Percentiles rank a stretch among this genome's conserved stretches.
Evolutionary conservation across 2,329 filamentous ascomycete species (phyloP).

Genomic region (Scolecobasidium constrictum): DNA sequence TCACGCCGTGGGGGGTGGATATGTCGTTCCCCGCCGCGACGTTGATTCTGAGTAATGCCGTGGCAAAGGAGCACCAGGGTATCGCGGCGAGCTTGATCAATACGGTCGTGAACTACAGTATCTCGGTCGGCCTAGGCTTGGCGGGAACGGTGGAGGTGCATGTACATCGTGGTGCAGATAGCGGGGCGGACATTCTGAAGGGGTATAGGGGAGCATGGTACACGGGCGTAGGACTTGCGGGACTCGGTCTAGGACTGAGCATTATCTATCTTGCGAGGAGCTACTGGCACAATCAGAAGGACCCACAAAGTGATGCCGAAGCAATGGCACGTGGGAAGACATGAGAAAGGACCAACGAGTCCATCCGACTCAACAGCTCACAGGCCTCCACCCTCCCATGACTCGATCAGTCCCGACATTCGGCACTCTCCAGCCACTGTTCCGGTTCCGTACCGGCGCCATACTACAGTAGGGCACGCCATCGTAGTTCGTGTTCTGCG

Average conservation of each 20-base stretch:
- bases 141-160: constrained; percentile 14
- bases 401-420: too few relatives aligned
- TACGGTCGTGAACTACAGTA: constrained; percentile 5
- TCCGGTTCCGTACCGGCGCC: too few relatives aligned
- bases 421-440: too few relatives aligned
- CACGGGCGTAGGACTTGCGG: constrained; percentile 26
- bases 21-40: constrained; percentile 13
- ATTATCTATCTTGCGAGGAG: too few relatives aligned
- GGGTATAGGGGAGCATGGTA: constrained; percentile 30
- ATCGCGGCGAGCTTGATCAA: not conserved
- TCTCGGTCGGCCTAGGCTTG: not conserved
- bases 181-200: constrained; percentile 17
- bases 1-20: constrained; percentile 26
- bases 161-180: constrained; percentile 22
- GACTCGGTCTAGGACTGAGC: constrained; percentile 2
- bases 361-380: too few relatives aligned
- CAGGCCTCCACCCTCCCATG: too few relatives aligned
- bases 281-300: too few relatives aligned
- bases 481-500: too few relatives aligned
- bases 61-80: constrained; percentile 2
- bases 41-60: not conserved
- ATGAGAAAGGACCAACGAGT: too few relatives aligned
- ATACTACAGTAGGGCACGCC: too few relatives aligned
- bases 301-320: too few relatives aligned
- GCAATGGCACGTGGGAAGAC: not conserved